Conservation (phyloP, 2,329 filamentous ascomycete species). For the Pseudogymnoascus sp. region DNA sequence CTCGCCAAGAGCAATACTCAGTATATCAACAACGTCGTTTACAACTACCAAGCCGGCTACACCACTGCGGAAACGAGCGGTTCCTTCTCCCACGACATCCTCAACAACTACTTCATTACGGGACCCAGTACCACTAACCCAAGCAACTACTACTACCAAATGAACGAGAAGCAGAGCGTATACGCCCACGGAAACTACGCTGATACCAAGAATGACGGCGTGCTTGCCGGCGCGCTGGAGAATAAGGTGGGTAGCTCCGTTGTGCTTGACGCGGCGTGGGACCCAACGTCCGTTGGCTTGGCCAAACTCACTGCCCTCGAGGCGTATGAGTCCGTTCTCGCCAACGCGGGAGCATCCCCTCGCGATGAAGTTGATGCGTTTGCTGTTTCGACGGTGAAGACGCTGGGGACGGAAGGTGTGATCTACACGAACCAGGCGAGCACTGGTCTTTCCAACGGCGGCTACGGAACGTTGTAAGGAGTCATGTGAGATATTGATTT, state of each 20-base stretch:
- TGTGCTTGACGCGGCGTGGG: conserved; percentile 22
- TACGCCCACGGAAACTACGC: conserved; percentile 47
- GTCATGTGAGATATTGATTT: not conserved
- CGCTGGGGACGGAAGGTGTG: conserved; percentile 20
- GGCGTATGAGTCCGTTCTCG: conserved; percentile 31
- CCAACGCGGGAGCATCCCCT: conserved; percentile 32
- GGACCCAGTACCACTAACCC: conserved; percentile 43
- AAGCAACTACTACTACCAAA: conserved; percentile 49
- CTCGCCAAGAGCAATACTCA: conserved; percentile 52
- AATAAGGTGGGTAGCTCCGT: conserved; percentile 17
- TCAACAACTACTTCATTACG: conserved; percentile 51
- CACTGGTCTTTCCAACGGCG: conserved; percentile 24
- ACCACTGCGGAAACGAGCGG: conserved; percentile 45
- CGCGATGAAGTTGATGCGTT: conserved; percentile 25
- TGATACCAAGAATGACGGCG: conserved; percentile 43
- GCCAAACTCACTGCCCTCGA: conserved; percentile 30
- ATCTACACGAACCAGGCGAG: conserved; percentile 23
- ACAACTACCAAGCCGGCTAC: conserved; percentile 50
- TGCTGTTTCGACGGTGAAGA: conserved; percentile 22
- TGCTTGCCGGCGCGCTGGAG: conserved; percentile 35
- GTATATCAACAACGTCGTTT: conserved; percentile 44
- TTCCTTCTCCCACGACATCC: conserved; percentile 43
- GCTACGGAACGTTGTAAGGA: conserved; percentile 21
- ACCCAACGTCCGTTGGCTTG: conserved; percentile 17
- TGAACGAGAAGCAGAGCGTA: conserved; percentile 47